Conservation (phyloP, 441 rosid species). For the Jatropha podagrica region DNA sequence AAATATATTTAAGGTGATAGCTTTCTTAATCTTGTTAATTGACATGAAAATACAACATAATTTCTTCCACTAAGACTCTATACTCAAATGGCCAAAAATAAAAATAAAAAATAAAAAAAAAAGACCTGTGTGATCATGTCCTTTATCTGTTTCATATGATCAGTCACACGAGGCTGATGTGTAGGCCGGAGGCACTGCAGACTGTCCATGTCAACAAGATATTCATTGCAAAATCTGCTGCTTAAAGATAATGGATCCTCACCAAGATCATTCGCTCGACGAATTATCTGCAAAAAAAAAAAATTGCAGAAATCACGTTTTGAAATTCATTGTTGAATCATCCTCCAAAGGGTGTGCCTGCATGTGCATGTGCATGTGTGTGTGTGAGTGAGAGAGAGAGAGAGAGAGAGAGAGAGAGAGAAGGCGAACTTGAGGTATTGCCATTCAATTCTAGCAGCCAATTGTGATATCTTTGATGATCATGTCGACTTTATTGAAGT, state of each 20-base stretch:
- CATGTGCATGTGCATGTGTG: too few relatives aligned
- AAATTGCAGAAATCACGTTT: background rate
- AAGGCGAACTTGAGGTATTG: background rate
- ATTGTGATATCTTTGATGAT: background rate
- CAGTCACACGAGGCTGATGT: constrained; percentile 77
- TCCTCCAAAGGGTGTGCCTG: background rate
- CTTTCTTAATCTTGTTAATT: background rate
- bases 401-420: background rate
- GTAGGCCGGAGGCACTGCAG: constrained; percentile 85
- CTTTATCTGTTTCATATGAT: constrained; percentile 73
- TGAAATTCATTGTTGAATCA: background rate
- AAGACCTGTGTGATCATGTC: constrained; percentile 67
- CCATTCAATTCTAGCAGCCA: background rate
- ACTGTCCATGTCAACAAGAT: constrained; percentile 64
- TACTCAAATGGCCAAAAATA: background rate
- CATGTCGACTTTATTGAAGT: background rate
- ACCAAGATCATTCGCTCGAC: constrained; percentile 60
- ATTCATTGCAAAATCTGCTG: constrained; percentile 65
- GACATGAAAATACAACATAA: background rate
- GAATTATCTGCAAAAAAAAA: constrained; percentile 58
- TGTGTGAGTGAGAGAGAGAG: too few relatives aligned
- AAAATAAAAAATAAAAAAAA: constrained; percentile 13
- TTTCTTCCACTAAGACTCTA: background rate
- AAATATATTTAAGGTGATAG: background rate
- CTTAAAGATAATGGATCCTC: constrained; percentile 65